A percentile compares a stretch with the other conserved stretches of the same genome.
These are phyloP conservation scores for Beauveria scarabaeidicola DNA, from an alignment of 2,329 filamentous ascomycete species.

Conservation along the genomic window DNA sequence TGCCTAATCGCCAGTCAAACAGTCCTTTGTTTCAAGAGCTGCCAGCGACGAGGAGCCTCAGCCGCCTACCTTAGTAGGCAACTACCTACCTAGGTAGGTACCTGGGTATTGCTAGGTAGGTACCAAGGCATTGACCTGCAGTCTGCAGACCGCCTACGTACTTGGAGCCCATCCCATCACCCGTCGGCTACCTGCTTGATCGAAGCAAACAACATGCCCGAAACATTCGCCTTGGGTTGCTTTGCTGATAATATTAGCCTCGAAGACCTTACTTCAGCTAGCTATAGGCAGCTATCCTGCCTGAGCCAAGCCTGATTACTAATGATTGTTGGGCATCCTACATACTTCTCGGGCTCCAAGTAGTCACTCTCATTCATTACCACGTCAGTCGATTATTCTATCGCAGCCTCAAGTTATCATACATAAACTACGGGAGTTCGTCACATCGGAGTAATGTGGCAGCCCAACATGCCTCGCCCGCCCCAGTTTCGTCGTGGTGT, in stretches of 20 bases:
- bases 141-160: not conserved
- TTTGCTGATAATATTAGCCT: not conserved
- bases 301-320: conserved; percentile 1
- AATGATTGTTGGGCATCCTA: not conserved
- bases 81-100: not conserved
- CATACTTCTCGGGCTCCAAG: not conserved
- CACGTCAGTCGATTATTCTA: not conserved
- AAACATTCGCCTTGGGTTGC: not conserved
- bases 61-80: too few species aligned
- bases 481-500: conserved; percentile 79
- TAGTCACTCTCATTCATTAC: not conserved
- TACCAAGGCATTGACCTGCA: not conserved
- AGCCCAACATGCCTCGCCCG: conserved; percentile 80
- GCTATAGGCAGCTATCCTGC: not conserved
- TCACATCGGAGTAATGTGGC: conserved; percentile 77
- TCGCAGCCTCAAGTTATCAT: not conserved
- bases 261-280: not conserved
- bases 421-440: not conserved
- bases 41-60: not conserved
- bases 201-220: not conserved
- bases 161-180: not conserved
- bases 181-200: not conserved
- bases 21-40: not conserved
- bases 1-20: too few species aligned
- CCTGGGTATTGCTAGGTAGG: too few species aligned